A percentile compares a stretch with the other conserved stretches of the same genome.
These are phyloP conservation scores for Golubevia sp. DNA, from an alignment of 1,284 basidiomycete species.

Conservation along the genomic window DNA sequence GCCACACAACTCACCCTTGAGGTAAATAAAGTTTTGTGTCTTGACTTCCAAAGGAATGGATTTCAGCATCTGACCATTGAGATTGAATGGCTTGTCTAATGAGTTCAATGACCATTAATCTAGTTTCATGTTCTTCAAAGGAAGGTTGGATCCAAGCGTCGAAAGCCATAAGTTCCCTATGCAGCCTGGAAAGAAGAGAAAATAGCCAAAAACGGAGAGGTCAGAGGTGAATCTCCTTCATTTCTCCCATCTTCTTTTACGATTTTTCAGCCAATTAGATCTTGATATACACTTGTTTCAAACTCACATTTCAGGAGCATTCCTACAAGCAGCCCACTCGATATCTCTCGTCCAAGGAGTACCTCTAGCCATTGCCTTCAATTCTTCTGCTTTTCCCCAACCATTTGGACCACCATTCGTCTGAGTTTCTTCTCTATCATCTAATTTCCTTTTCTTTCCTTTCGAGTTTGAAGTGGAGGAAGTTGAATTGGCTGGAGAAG, in stretches of 20 bases:
- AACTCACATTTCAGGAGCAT: conserved; percentile 27
- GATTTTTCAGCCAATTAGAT: not conserved
- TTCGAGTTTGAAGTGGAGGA: no score
- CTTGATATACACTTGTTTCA: not conserved
- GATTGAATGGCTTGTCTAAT: conserved; percentile 73
- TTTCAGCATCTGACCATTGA: conserved; percentile 78
- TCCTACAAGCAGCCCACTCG: no score
- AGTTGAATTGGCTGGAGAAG: no score
- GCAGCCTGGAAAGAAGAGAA: conserved; percentile 17
- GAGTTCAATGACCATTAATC: conserved; percentile 75
- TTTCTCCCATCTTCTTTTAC: not conserved
- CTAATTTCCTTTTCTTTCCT: no score
- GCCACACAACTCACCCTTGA: conserved; percentile 71
- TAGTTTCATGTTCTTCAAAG: conserved; percentile 79
- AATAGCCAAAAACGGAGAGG: not conserved
- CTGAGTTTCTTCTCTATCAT: no score
- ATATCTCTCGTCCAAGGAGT: no score
- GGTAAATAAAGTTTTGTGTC: conserved; percentile 94
- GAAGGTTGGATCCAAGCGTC: conserved; percentile 86
- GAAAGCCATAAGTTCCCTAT: conserved; percentile 68
- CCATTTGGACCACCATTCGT: no score
- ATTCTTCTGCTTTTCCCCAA: no score
- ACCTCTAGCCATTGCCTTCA: no score
- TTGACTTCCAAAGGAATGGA: conserved; percentile 88
- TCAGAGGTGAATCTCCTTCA: not conserved